These are phyloP conservation scores for Penicillium sclerotigenum DNA, from an alignment of 2,329 filamentous ascomycete species.

Conservation along the genomic window DNA sequence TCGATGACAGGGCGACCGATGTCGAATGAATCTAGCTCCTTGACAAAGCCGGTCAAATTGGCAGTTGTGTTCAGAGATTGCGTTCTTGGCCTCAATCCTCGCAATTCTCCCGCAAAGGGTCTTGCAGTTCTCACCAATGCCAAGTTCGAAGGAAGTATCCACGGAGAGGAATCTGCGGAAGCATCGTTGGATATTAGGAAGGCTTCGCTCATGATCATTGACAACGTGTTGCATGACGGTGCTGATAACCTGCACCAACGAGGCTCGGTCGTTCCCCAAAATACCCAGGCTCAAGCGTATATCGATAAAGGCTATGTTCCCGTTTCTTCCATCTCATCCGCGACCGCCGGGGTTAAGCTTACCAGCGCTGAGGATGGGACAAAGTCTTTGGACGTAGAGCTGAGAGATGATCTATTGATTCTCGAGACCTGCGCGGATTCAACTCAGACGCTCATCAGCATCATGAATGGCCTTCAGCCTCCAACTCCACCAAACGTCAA, in stretches of 20 bases:
- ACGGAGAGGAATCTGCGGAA: constrained; percentile 62
- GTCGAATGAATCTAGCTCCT: constrained; percentile 19
- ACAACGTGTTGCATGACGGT: constrained; percentile 58
- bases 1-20: constrained; percentile 14
- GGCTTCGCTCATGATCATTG: constrained; percentile 76
- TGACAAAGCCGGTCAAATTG: constrained; percentile 52
- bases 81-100: constrained; percentile 78
- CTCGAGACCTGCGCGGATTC: constrained; percentile 96
- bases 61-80: constrained; percentile 73
- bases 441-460: constrained; percentile 80
- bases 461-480: constrained; percentile 76
- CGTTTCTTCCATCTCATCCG: constrained; percentile 81
- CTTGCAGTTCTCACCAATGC: constrained; percentile 76
- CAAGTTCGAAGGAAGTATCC: constrained; percentile 65
- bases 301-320: constrained; percentile 73
- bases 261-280: constrained; percentile 28
- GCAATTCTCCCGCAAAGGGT: constrained; percentile 70
- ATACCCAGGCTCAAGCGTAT: constrained; percentile 50
- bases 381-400: constrained; percentile 71
- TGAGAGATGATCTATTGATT: constrained; percentile 81
- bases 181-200: constrained; percentile 70
- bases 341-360: constrained; percentile 64
- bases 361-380: constrained; percentile 55
- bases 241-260: constrained; percentile 34
- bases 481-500: constrained; percentile 78